A percentile compares a stretch with the other conserved stretches of the same genome.
phyloP scores from a whole-genome alignment of 495 filamentous ascomycete species.

The Ascobolus immersus region DNA sequence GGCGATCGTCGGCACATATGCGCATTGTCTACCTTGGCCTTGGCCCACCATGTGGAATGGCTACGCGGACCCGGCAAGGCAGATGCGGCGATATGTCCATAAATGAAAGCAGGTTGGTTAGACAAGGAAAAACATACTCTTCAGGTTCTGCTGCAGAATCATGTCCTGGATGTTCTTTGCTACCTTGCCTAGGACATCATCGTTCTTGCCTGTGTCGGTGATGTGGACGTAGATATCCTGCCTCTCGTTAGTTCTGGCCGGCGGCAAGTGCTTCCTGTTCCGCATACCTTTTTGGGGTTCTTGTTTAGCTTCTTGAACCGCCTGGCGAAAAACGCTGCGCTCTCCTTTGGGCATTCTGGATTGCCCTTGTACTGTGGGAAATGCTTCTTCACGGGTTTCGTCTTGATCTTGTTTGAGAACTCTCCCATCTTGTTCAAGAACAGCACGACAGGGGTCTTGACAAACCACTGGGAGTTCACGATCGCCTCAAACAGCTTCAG shows the following conservation, averaged over 20 bases:
- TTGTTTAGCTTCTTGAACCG: constrained; percentile 35
- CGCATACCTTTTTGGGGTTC: no score
- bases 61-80: no score
- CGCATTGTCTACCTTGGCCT: no score
- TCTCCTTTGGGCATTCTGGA: no score
- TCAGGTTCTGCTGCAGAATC: constrained; percentile 47
- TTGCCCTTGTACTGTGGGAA: constrained; percentile 43
- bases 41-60: no score
- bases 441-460: constrained; percentile 40
- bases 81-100: no score
- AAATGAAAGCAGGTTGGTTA: no score
- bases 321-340: constrained; percentile 31
- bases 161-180: constrained; percentile 50
- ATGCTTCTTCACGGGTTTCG: constrained; percentile 35
- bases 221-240: constrained; percentile 38
- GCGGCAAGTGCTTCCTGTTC: no score
- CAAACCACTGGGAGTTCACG: constrained; percentile 44
- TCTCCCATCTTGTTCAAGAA: constrained; percentile 53
- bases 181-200: constrained; percentile 39
- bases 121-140: constrained; percentile 39
- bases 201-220: constrained; percentile 40
- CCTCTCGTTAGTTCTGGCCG: no score
- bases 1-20: no score
- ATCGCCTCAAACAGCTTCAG: constrained; percentile 47
- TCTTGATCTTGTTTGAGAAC: constrained; percentile 37